Evolutionary conservation across 257 asterid species (phyloP).

Genomic region (Primulina eburnea): DNA sequence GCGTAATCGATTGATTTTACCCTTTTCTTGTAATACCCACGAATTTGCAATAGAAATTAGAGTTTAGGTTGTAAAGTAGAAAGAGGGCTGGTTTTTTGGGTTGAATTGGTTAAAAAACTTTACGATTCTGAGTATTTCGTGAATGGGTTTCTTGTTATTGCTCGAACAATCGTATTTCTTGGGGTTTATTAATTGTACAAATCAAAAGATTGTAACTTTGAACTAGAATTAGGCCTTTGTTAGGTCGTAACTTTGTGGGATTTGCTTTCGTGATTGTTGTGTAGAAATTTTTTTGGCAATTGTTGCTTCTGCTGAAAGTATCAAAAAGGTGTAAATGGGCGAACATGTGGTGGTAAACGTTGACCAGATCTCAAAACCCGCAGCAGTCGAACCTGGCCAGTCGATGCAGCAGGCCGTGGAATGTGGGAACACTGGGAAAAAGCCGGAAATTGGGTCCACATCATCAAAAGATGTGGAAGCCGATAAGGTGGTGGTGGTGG

Average conservation of each 20-base stretch:
- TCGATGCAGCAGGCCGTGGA: constrained; percentile 34
- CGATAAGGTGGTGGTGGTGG: constrained; percentile 43
- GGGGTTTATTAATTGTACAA: constrained; percentile 25
- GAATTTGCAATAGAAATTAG: constrained; percentile 26
- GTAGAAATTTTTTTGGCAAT: constrained; percentile 16
- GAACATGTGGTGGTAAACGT: constrained; percentile 49
- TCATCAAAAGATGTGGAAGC: constrained; percentile 36
- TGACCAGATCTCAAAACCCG: constrained; percentile 45
- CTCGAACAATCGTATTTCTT: constrained; percentile 18
- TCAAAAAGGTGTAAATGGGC: constrained; percentile 47
- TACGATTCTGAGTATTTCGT: constrained; percentile 8
- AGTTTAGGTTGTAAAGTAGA: neutral
- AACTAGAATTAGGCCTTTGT: constrained; percentile 15
- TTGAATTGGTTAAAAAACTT: neutral
- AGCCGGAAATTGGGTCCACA: constrained; percentile 54
- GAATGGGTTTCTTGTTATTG: constrained; percentile 24
- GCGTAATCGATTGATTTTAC: constrained; percentile 46
- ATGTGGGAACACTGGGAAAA: constrained; percentile 35
- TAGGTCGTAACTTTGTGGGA: constrained; percentile 27
- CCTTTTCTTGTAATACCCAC: constrained; percentile 12
- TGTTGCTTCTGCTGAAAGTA: constrained; percentile 14
- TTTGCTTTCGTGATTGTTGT: constrained; percentile 19
- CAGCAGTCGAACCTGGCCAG: constrained; percentile 33
- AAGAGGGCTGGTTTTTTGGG: constrained; percentile 2
- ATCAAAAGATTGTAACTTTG: constrained; percentile 24